These are phyloP conservation scores for Backusella australiensis DNA, from an alignment of 192 early-diverging fungal species.

Conservation along the genomic window DNA sequence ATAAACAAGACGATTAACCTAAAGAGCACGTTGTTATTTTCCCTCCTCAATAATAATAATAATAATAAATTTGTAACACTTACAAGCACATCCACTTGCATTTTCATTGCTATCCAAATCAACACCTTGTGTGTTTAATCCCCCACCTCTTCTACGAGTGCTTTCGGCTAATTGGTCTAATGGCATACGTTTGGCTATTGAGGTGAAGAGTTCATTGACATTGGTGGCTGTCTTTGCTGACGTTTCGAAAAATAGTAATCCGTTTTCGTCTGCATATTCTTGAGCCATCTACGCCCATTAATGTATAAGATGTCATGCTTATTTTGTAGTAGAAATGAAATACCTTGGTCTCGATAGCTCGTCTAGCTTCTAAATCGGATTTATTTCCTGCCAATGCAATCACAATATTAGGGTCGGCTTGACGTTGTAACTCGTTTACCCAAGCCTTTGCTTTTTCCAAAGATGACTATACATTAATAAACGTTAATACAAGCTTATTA, in stretches of 20 bases:
- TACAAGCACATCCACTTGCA: conserved; percentile 37
- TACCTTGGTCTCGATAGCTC: conserved; percentile 68
- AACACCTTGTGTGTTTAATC: conserved; percentile 47
- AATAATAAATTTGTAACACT: conserved; percentile 8
- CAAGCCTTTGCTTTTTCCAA: conserved; percentile 68
- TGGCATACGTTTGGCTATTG: conserved; percentile 71
- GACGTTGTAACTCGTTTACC: conserved; percentile 70
- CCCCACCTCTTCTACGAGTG: conserved; percentile 47
- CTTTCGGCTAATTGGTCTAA: conserved; percentile 57
- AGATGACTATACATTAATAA: conserved; percentile 41
- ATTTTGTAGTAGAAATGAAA: background rate
- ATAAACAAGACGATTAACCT: background rate
- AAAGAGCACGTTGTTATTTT: background rate
- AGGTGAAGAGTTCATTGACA: conserved; percentile 61
- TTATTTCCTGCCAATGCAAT: conserved; percentile 73
- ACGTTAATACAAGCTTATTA: background rate
- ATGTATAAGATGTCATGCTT: background rate
- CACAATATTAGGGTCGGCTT: conserved; percentile 68
- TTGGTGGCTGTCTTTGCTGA: conserved; percentile 64
- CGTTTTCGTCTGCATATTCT: conserved; percentile 63
- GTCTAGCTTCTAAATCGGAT: conserved; percentile 57
- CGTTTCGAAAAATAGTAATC: conserved; percentile 66
- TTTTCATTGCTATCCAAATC: conserved; percentile 40
- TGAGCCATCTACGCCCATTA: conserved; percentile 48
- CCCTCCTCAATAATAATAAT: background rate